A percentile compares a stretch with the other conserved stretches of the same genome.
phyloP scores from a whole-genome alignment of 129 eudicot species.

The Arctium minus region DNA sequence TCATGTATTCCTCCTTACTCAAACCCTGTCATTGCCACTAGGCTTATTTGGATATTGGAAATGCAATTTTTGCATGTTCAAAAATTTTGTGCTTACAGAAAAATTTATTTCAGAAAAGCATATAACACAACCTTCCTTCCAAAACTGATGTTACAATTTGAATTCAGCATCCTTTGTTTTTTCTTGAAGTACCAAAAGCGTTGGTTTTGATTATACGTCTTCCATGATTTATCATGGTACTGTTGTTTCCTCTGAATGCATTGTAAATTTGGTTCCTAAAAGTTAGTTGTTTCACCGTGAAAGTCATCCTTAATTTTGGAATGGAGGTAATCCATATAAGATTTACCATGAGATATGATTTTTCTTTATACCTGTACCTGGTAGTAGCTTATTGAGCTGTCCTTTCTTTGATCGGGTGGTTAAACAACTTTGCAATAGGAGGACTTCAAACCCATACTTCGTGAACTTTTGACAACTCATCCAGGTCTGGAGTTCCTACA shows the following conservation, averaged over 20 bases:
- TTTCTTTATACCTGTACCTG: not conserved
- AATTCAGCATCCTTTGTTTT: not conserved
- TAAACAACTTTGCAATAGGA: constrained; percentile 40
- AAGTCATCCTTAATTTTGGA: not conserved
- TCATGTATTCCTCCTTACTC: constrained; percentile 37
- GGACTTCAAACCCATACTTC: constrained; percentile 48
- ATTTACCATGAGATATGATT: not conserved
- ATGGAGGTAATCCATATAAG: constrained; percentile 1
- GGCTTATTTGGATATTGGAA: not conserved
- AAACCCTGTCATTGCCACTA: not conserved
- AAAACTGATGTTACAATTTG: constrained; percentile 8
- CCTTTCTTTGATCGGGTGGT: constrained; percentile 2
- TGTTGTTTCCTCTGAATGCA: not conserved
- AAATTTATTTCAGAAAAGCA: not conserved
- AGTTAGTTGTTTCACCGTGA: not conserved
- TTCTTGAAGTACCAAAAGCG: constrained; percentile 3
- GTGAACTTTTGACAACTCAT: constrained; percentile 54
- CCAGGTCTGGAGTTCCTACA: constrained; percentile 30
- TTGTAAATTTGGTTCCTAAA: not conserved
- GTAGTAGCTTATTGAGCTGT: not conserved
- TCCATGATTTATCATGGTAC: constrained; percentile 6
- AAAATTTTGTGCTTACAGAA: not conserved
- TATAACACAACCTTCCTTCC: constrained; percentile 7
- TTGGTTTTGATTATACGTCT: not conserved
- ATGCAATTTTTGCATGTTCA: not conserved